phyloP scores from a whole-genome alignment of 2,329 filamentous ascomycete genomes.

The Colletotrichum horii region DNA sequence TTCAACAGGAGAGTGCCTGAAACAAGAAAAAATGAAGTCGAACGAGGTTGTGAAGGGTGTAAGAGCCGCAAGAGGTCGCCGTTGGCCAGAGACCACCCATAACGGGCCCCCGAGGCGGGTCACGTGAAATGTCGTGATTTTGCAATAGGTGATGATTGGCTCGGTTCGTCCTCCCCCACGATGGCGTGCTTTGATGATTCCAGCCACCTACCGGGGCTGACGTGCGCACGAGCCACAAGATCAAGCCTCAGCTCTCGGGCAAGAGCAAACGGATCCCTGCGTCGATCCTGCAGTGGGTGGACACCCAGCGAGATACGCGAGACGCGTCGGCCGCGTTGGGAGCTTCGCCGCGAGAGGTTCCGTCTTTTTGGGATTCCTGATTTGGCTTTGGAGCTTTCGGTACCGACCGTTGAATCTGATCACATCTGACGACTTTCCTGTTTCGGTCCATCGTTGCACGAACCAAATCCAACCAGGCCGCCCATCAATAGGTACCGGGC shows the following conservation, averaged over 20 bases:
- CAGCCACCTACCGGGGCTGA: neutral
- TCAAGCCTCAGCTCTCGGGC: neutral
- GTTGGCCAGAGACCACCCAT: conserved; percentile 12
- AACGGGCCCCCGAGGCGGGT: neutral
- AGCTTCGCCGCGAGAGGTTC: neutral
- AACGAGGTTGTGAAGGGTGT: conserved; percentile 11
- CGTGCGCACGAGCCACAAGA: neutral
- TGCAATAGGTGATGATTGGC: conserved; percentile 14
- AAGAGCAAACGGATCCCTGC: neutral
- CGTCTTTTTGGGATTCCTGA: neutral
- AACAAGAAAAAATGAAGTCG: neutral
- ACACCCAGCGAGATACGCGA: neutral
- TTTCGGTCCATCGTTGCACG: neutral
- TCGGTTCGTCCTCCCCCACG: neutral
- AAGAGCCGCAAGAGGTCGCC: conserved; percentile 18
- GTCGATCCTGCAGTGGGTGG: neutral
- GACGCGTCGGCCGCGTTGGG: conserved; percentile 7
- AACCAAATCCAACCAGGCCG: neutral
- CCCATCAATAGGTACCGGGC: neutral
- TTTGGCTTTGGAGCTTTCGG: neutral
- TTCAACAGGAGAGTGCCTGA: conserved; percentile 2
- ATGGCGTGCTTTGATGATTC: conserved; percentile 20
- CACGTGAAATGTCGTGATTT: conserved; percentile 27
- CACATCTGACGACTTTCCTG: neutral
- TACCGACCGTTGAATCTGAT: conserved; percentile 1